These are phyloP conservation scores for Thraustotheca clavata DNA, from an alignment of 352 stramenopile species.

Conservation along the genomic window DNA sequence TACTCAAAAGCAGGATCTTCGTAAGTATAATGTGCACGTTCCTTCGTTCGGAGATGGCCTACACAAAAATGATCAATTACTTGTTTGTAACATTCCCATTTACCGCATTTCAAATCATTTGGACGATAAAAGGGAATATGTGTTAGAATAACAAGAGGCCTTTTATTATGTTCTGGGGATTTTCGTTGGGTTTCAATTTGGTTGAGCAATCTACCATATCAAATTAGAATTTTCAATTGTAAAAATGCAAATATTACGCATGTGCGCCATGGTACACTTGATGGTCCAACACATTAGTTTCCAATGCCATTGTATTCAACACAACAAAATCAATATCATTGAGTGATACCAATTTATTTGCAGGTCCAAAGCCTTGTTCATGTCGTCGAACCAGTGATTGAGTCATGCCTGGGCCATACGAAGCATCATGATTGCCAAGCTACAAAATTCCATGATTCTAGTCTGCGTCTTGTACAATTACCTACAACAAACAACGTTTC, in stretches of 20 bases:
- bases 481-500: constrained; percentile 50
- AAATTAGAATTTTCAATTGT: not conserved
- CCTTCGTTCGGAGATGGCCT: constrained; percentile 34
- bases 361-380: constrained; percentile 46
- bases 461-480: not conserved
- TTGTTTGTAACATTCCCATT: not conserved
- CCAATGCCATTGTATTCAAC: constrained; percentile 74
- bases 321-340: constrained; percentile 43
- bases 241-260: constrained; percentile 27
- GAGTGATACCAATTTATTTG: constrained; percentile 40
- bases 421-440: constrained; percentile 71
- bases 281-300: constrained; percentile 39
- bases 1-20: constrained; percentile 61
- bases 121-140: constrained; percentile 15
- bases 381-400: constrained; percentile 37
- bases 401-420: constrained; percentile 46
- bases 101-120: constrained; percentile 11
- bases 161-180: not conserved
- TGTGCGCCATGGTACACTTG: constrained; percentile 42
- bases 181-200: constrained; percentile 5
- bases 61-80: not conserved
- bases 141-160: constrained; percentile 8
- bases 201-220: constrained; percentile 9
- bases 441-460: constrained; percentile 10
- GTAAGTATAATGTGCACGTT: constrained; percentile 71